Percentiles rank a stretch among this genome's conserved stretches.
Evolutionary conservation across 345 rosid species (phyloP).

Genomic region (Lagerstroemia speciosa): DNA sequence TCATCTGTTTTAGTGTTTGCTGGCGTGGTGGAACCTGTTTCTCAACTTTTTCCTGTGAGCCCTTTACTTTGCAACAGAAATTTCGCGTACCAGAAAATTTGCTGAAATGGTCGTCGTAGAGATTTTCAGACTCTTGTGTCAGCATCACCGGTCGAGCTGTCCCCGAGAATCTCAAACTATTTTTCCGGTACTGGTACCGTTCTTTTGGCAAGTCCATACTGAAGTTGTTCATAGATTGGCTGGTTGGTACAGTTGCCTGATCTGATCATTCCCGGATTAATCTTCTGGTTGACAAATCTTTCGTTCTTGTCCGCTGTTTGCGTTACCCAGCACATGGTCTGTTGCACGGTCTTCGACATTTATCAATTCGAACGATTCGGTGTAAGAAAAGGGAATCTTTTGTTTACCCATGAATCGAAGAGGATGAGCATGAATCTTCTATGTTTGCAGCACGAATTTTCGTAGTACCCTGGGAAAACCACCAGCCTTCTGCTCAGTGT

Average conservation of each 20-base stretch:
- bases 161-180: neutral
- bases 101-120: neutral
- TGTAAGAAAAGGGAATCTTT: neutral
- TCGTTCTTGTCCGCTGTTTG: too few relatives aligned
- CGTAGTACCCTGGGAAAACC: too few relatives aligned
- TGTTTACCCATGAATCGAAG: too few relatives aligned
- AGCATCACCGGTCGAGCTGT: neutral
- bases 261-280: neutral
- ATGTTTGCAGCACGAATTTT: too few relatives aligned
- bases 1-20: too few relatives aligned
- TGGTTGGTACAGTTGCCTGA: too few relatives aligned
- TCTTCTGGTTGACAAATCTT: too few relatives aligned
- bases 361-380: neutral
- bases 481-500: too few relatives aligned
- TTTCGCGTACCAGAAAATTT: neutral
- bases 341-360: too few relatives aligned
- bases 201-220: neutral
- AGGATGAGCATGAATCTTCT: too few relatives aligned
- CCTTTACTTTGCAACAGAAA: too few relatives aligned
- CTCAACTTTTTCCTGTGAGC: neutral
- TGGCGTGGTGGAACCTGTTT: neutral
- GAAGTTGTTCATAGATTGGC: neutral
- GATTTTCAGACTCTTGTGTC: neutral
- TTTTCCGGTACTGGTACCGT: neutral
- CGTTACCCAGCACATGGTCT: too few relatives aligned